Conservation (phyloP, 805 yeast genomes). For the Starmera dryadoides region DNA sequence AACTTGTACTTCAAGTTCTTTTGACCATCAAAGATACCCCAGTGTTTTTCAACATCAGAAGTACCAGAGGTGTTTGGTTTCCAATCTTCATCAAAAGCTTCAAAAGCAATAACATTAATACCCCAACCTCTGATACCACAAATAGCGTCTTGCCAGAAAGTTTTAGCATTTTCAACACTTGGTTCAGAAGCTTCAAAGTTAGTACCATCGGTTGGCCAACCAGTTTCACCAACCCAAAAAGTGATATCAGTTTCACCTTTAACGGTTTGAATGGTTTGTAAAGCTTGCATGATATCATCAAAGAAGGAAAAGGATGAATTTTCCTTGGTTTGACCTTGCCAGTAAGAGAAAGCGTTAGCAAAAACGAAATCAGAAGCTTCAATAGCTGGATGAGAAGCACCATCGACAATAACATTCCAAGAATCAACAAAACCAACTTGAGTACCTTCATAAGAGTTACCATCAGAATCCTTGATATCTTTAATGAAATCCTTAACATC, state of each 20-base stretch:
- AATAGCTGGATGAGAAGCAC: conserved; percentile 61
- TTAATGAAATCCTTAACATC: conserved; percentile 54
- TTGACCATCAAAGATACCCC: conserved; percentile 79
- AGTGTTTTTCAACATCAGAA: conserved; percentile 81
- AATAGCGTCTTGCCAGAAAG: conserved; percentile 81
- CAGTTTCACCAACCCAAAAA: conserved; percentile 97
- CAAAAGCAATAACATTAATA: conserved; percentile 84
- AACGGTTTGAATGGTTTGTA: conserved; percentile 76
- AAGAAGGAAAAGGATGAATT: conserved; percentile 89
- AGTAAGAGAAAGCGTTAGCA: conserved; percentile 96
- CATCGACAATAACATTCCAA: conserved; percentile 89
- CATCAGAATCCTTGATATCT: conserved; percentile 69
- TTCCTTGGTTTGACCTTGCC: conserved; percentile 90
- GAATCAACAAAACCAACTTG: conserved; percentile 95
- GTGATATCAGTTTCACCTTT: conserved; percentile 83
- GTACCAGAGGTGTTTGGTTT: conserved; percentile 88
- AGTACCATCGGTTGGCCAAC: conserved; percentile 92
- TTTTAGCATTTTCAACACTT: conserved; percentile 61
- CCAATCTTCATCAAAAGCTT: conserved; percentile 95
- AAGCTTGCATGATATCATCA: conserved; percentile 96
- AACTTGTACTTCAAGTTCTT: conserved; percentile 38
- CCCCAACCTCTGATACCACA: conserved; percentile 97
- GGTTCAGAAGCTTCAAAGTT: conserved; percentile 62
- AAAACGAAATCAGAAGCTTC: conserved; percentile 77
- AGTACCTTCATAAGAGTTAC: conserved; percentile 60